Base-by-base conservation (phyloP, 2,329 filamentous ascomycete genomes). In the Clarireedia monteithiana region DNA sequence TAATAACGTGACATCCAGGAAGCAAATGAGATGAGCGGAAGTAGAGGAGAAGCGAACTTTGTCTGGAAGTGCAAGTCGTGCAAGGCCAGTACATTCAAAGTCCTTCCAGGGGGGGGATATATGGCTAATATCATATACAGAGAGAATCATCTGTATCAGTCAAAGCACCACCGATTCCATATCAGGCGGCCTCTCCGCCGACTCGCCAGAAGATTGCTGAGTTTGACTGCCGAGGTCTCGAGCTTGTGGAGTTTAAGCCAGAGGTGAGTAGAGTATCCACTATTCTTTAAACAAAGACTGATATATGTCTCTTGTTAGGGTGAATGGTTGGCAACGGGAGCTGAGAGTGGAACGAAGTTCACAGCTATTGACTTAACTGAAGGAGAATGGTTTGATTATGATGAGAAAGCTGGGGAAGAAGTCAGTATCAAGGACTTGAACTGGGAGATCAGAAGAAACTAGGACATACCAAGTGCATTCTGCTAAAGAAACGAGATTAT, bases 51-150 rank as follows among this genome's bases (percentile, higher is more conserved):
- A 72, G 94, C 94, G 59, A 97, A 97, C 73, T 99, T 99, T 72
- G 94, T 99, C n/a, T 99, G 94, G 92, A 91, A 85, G 72, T 99
- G 94, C 80, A 96, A 95, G 74, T 92, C 94, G 70, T 99, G 94
- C 84, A 95, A 94, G 82, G 91, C 94, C 63, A 30, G 74, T 70
- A 17, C 30, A n/a, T n/a, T 26, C 34, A 24, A 14, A 14, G 30
- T 23, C 23, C n/a, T n/a, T 30, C 9, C 17, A 26, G 30, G 23
- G 46, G 17, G 17, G 17, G 20, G 20, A 39, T 10, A 48, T 14
- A 5, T 26, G 0, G 48, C 38, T 46, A 48, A 58, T 17, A 6
- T 51, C 51, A 20, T 38, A 10, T 47, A 17, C 15, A 91, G 89
- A 80, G 88, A 71, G 88, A 94, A 70, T 89, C 90, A 17, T 91